phyloP scores from a whole-genome alignment of 108 stramenopile genomes.

The Epipyxis sp. region DNA sequence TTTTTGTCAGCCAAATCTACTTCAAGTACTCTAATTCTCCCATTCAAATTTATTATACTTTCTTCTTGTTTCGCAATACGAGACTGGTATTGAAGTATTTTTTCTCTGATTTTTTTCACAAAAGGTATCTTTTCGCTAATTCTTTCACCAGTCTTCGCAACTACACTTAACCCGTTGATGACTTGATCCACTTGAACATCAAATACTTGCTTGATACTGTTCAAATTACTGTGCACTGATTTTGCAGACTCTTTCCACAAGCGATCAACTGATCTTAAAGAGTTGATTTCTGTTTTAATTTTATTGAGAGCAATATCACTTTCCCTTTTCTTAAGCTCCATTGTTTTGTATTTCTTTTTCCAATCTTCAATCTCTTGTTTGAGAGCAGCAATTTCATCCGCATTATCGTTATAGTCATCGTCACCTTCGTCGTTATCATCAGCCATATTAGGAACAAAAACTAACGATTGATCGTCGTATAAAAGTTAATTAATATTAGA shows the following conservation, averaged over 20 bases:
- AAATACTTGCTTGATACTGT: background rate
- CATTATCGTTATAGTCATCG: background rate
- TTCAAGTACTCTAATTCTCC: background rate
- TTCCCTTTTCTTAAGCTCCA: slow-evolving; percentile 26
- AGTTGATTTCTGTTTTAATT: slow-evolving; percentile 19
- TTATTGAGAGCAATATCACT: slow-evolving; percentile 10
- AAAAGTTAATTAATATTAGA: too few relatives aligned
- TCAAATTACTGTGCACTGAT: background rate
- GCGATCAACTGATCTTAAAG: slow-evolving; percentile 1
- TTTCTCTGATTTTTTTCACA: background rate
- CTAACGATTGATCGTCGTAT: too few relatives aligned
- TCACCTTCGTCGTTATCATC: slow-evolving; percentile 9
- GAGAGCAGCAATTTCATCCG: background rate
- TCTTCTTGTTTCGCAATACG: slow-evolving; percentile 1
- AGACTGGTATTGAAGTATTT: background rate
- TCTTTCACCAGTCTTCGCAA: slow-evolving; percentile 9
- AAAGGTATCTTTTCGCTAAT: background rate
- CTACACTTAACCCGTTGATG: background rate
- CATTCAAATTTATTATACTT: background rate
- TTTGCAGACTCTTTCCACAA: slow-evolving; percentile 19
- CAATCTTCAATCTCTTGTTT: background rate
- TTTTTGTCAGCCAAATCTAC: slow-evolving; percentile 23
- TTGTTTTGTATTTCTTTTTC: slow-evolving; percentile 21
- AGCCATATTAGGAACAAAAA: background rate
- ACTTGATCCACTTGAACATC: slow-evolving; percentile 5